Evolutionary conservation across 2,329 filamentous ascomycete genomes (phyloP), one percentile per base, ranked within the genome.

Genomic region (Neofusicoccum kwambonambiense): DNA sequence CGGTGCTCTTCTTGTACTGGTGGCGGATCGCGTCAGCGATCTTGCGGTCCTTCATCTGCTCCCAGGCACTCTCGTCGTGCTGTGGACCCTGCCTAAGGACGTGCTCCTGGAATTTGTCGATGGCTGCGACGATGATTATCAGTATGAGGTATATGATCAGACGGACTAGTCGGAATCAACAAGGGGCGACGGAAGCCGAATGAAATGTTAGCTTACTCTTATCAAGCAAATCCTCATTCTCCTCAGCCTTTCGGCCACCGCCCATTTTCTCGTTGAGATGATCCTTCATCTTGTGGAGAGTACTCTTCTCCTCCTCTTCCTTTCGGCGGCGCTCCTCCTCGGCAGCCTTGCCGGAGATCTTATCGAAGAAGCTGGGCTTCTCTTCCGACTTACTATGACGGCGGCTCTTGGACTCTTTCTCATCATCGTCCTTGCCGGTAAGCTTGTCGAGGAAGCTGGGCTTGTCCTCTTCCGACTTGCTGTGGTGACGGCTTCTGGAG

Each of bases 71-170:
- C 58, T 65, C 64, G 13, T 65, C 22, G 35, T 35, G 22, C 19
- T 65, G 64, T 4, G 49, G 27, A 2, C 64, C 64, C 12, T 63
- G n/a, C 9, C 42, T 35, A 3, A 65, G 27, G 41, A 65, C 42
- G 39, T 65, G 57, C 58, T 65, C 64, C 41, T 65, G 64, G 41
- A 63, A 62, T 15, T 19, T 42, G 47, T 65, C 64, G 58, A 65
- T 65, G 34, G 51, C 65, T 64, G 65, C 39, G 34, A 64, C 47
- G 34, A 64, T 45, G 27, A 49, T 47, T 12, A 50, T 65, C 27
- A 65, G 61, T 19, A 64, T 17, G 44, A 51, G 35, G 37, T 57
- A 61, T 11, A 58, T 37, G 15, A 50, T 50, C 17, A 64, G 42
- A 49, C 56, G 39, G 31, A 52, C 39, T 51, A 61, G 13, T 47